These are phyloP conservation scores for Coemansia sp. DNA, from an alignment of 192 early-diverging fungal species.

Conservation along the genomic window DNA sequence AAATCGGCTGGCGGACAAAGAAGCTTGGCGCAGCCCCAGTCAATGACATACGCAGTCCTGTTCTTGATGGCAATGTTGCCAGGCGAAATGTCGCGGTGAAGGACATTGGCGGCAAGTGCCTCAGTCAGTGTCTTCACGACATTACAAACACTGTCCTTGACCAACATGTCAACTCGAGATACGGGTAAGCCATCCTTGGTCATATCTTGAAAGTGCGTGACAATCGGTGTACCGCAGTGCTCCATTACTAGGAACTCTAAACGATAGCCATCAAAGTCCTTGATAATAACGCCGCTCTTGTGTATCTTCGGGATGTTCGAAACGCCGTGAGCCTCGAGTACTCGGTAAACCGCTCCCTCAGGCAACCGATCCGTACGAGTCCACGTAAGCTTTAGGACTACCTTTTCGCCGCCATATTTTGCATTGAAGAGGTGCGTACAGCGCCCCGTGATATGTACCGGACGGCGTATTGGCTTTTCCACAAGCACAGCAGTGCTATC, in stretches of 20 bases:
- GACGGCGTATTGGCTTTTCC: neutral
- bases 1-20: neutral
- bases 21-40: constrained; percentile 21
- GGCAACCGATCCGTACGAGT: neutral
- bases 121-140: neutral
- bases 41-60: neutral
- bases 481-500: neutral
- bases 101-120: constrained; percentile 6
- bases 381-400: constrained; percentile 26
- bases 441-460: neutral
- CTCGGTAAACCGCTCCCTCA: constrained; percentile 23
- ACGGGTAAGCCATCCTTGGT: neutral
- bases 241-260: constrained; percentile 23
- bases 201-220: neutral
- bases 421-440: neutral
- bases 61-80: constrained; percentile 19
- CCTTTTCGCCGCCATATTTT: neutral
- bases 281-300: constrained; percentile 11
- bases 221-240: constrained; percentile 17
- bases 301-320: constrained; percentile 15
- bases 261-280: constrained; percentile 18
- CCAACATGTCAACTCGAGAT: neutral
- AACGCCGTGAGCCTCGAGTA: neutral
- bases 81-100: constrained; percentile 32
- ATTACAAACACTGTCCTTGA: neutral